phyloP scores from a whole-genome alignment of 805 yeast genomes.

The Maudiozyma serrabonitensis region DNA sequence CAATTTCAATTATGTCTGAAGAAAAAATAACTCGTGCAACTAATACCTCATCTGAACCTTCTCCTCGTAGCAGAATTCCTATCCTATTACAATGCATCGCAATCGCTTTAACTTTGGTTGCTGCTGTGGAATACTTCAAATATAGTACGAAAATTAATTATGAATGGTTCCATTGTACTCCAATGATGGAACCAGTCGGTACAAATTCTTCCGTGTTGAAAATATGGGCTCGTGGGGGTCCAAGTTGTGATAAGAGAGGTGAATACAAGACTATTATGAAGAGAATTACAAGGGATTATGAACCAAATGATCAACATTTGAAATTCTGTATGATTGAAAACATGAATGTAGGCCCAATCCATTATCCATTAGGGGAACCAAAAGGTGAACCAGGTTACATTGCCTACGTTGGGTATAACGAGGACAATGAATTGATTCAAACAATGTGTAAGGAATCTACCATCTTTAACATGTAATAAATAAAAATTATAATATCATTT shows the following conservation, averaged over 20 bases:
- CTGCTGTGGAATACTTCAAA: constrained; percentile 36
- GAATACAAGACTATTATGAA: constrained; percentile 33
- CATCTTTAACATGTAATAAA: constrained; percentile 13
- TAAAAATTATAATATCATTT: background rate
- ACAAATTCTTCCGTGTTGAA: constrained; percentile 23
- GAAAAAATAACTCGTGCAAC: background rate
- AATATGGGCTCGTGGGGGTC: constrained; percentile 34
- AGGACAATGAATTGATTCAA: constrained; percentile 15
- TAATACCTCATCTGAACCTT: background rate
- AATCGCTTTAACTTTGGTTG: constrained; percentile 27
- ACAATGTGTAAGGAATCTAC: constrained; percentile 21
- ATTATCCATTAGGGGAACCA: constrained; percentile 27
- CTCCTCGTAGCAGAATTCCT: constrained; percentile 6
- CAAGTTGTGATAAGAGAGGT: constrained; percentile 37
- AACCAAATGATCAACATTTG: constrained; percentile 29
- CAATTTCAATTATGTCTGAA: constrained; percentile 1
- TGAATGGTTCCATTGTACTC: constrained; percentile 39
- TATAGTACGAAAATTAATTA: constrained; percentile 32
- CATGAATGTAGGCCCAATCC: constrained; percentile 16
- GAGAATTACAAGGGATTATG: constrained; percentile 31
- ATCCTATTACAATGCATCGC: constrained; percentile 24
- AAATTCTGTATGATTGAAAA: constrained; percentile 33
- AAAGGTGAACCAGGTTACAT: constrained; percentile 30
- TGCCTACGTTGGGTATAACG: constrained; percentile 27
- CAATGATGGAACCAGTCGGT: constrained; percentile 16